A percentile compares a stretch with the other conserved stretches of the same genome.
Evolutionary conservation across 345 rosid species (phyloP).

Genomic region (Eucalyptus marginata): DNA sequence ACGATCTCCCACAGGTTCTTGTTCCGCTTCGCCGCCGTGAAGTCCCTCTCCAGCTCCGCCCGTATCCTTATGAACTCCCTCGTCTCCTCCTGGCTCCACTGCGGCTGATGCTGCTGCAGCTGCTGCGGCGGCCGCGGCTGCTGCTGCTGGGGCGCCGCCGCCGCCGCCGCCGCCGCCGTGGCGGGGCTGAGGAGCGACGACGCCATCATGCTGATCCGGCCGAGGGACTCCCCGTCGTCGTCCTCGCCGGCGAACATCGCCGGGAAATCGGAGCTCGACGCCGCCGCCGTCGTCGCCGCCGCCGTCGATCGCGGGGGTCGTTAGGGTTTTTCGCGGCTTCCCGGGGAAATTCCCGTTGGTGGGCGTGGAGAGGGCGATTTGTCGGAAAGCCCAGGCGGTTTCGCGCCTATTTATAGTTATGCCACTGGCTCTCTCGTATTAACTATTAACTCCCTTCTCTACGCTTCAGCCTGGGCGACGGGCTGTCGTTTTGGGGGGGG

Average conservation of each 20-base stretch:
- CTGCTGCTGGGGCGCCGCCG: neutral
- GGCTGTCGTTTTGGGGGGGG: neutral
- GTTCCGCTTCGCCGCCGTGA: constrained; percentile 34
- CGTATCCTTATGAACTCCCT: constrained; percentile 29
- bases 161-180: neutral
- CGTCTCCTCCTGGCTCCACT: constrained; percentile 48
- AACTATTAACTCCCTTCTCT: neutral
- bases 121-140: neutral
- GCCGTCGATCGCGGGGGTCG: neutral
- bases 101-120: constrained; percentile 16
- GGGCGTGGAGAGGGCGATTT: neutral
- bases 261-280: neutral
- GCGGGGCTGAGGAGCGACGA: neutral
- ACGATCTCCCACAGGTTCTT: constrained; percentile 43
- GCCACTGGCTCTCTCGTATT: neutral
- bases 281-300: neutral
- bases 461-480: neutral
- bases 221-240: neutral
- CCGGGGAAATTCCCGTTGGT: neutral
- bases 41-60: constrained; percentile 38
- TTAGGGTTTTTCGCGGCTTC: neutral
- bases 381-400: neutral
- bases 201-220: neutral
- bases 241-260: constrained; percentile 3
- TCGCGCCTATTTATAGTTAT: neutral